phyloP scores from a whole-genome alignment of 208 protist species.

The Leishmania major region DNA sequence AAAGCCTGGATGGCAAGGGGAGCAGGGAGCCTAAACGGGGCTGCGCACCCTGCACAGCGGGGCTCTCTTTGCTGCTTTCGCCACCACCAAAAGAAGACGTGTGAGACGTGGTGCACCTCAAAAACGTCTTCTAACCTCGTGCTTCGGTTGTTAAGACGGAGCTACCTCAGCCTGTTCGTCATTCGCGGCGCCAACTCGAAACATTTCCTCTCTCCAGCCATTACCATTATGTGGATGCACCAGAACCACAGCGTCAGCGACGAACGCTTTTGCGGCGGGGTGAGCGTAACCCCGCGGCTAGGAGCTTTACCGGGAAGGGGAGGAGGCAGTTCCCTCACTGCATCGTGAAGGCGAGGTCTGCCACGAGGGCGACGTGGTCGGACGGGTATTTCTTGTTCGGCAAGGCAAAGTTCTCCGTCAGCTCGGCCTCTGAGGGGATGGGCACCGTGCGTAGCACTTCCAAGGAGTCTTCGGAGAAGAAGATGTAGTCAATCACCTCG shows the following conservation, averaged over 20 bases:
- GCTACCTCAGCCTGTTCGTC: not conserved
- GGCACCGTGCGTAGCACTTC: conserved; percentile 74
- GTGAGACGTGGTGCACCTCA: not conserved
- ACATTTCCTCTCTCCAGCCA: not conserved
- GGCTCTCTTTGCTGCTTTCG: not conserved
- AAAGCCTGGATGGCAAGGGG: not conserved
- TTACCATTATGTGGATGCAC: not conserved
- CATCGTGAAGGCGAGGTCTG: conserved; percentile 51
- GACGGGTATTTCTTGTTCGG: conserved; percentile 89
- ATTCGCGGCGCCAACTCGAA: not conserved
- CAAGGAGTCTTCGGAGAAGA: conserved; percentile 60
- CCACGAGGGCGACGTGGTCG: conserved; percentile 90
- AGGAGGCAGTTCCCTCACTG: not conserved
- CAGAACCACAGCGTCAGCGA: too few relatives aligned
- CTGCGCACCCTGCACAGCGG: not conserved
- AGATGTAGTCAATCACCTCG: conserved; percentile 92
- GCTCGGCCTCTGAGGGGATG: conserved; percentile 74
- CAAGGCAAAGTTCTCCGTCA: conserved; percentile 80
- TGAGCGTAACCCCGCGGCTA: not conserved
- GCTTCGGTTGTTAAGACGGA: not conserved
- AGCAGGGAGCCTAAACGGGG: not conserved
- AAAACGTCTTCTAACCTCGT: not conserved
- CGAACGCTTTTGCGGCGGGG: too few relatives aligned
- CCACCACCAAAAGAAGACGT: not conserved
- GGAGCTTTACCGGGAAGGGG: not conserved